Percentiles rank a stretch among this genome's conserved stretches.
Evolutionary conservation across 2,329 filamentous ascomycete species (phyloP).

Genomic region (Corinectria fuckeliana): DNA sequence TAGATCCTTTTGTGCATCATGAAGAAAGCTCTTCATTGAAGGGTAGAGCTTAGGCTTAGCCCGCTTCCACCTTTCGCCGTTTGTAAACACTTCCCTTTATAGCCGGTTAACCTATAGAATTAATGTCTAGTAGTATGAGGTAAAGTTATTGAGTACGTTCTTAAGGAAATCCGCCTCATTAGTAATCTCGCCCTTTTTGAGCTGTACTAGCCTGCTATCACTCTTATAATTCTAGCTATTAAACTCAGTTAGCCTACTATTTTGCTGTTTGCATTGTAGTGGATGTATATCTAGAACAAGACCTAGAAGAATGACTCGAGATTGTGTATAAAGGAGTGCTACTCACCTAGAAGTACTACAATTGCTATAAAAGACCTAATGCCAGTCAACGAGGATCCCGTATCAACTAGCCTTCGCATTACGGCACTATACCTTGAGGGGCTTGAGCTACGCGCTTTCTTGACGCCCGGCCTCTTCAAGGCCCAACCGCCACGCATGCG

Average conservation of each 20-base stretch:
- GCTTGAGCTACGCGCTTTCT: constrained; percentile 3
- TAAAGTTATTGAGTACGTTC: constrained; percentile 32
- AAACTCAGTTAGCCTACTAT: neutral
- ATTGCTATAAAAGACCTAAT: constrained; percentile 56
- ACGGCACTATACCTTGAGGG: constrained; percentile 4
- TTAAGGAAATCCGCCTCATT: constrained; percentile 35
- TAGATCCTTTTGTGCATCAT: constrained; percentile 7
- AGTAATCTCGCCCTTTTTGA: constrained; percentile 1
- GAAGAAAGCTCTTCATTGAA: constrained; percentile 11
- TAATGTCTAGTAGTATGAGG: constrained; percentile 39
- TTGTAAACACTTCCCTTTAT: constrained; percentile 41
- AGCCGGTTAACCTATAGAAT: constrained; percentile 43
- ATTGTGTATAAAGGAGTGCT: constrained; percentile 50
- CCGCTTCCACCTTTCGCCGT: constrained; percentile 30
- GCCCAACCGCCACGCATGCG: neutral
- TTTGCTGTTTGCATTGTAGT: constrained; percentile 41
- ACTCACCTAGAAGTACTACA: constrained; percentile 48
- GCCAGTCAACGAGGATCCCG: constrained; percentile 4
- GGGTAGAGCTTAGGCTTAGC: constrained; percentile 6
- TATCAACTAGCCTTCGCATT: neutral
- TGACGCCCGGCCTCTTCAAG: constrained; percentile 5
- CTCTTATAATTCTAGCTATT: neutral
- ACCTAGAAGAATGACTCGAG: constrained; percentile 57
- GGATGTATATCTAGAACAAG: constrained; percentile 53
- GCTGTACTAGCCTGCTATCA: neutral